Evolutionary conservation across 2,329 filamentous ascomycete species (phyloP).

Genomic region (Periconia macrospinosa): DNA sequence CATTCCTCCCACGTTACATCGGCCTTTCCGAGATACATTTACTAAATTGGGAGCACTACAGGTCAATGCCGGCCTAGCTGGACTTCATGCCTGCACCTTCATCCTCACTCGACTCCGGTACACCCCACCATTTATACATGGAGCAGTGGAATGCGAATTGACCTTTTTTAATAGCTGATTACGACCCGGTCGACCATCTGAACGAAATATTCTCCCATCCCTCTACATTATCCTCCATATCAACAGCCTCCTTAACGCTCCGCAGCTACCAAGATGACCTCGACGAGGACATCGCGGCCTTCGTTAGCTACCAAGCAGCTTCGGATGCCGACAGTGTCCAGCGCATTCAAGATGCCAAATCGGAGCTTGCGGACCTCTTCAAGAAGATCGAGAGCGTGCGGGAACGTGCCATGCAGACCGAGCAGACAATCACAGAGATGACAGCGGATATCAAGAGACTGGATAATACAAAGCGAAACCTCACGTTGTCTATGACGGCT

Average conservation of each 20-base stretch:
- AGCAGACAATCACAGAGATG: slow-evolving; percentile 97
- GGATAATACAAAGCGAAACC: slow-evolving; percentile 93
- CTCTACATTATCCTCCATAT: slow-evolving; percentile 77
- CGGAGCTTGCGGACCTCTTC: slow-evolving; percentile 87
- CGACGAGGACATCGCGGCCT: slow-evolving; percentile 71
- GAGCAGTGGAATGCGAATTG: slow-evolving; percentile 21
- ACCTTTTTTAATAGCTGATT: slow-evolving; percentile 66
- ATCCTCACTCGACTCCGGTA: slow-evolving; percentile 44
- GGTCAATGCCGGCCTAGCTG: slow-evolving; percentile 40
- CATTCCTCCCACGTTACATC: not conserved
- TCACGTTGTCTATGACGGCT: slow-evolving; percentile 96
- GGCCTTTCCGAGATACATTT: not conserved
- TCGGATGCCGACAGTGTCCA: slow-evolving; percentile 85
- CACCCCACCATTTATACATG: slow-evolving; percentile 9
- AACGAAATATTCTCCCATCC: slow-evolving; percentile 93
- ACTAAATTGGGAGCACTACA: slow-evolving; percentile 28
- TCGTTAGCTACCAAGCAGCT: slow-evolving; percentile 76
- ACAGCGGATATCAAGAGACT: slow-evolving; percentile 97
- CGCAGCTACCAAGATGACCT: slow-evolving; percentile 79
- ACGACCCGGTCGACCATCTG: slow-evolving; percentile 89
- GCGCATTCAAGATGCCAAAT: slow-evolving; percentile 88
- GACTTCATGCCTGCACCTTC: slow-evolving; percentile 42
- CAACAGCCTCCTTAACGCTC: slow-evolving; percentile 73
- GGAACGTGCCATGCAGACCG: slow-evolving; percentile 84
- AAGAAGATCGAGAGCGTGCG: slow-evolving; percentile 93